phyloP scores from a whole-genome alignment of 2,329 filamentous ascomycete species.

The Penicillium sp. region DNA sequence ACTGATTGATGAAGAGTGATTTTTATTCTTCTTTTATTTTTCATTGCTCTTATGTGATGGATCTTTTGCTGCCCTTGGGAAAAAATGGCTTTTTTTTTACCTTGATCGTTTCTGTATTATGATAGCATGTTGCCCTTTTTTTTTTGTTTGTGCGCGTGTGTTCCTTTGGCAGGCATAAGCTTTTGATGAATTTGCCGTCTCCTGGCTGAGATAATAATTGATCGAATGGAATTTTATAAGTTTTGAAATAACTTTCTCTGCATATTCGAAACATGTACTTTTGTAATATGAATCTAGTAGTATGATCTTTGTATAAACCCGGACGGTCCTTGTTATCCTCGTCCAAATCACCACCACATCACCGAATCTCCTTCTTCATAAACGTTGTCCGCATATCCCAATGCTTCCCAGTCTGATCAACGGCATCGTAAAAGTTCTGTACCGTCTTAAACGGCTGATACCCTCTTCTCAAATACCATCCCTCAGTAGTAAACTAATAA shows the following conservation, averaged over 20 bases:
- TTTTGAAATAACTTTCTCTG: background rate
- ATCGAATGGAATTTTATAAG: background rate
- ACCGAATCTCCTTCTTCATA: slow-evolving; percentile 18
- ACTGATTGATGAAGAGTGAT: background rate
- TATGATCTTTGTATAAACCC: background rate
- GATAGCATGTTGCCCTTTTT: background rate
- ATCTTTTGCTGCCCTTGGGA: background rate
- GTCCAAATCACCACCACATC: background rate
- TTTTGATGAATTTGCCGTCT: background rate
- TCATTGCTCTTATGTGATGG: background rate
- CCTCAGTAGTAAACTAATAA: slow-evolving; percentile 13
- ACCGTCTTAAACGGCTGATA: slow-evolving; percentile 14
- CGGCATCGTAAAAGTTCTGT: slow-evolving; percentile 12
- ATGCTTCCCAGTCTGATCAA: slow-evolving; percentile 9
- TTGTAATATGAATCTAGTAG: background rate
- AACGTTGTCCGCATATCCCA: slow-evolving; percentile 17
- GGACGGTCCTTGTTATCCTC: too few relatives aligned
- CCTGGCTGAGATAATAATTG: background rate
- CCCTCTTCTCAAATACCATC: slow-evolving; percentile 19
- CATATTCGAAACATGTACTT: background rate
- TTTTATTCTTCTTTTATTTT: background rate
- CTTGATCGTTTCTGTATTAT: background rate
- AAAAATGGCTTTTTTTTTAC: background rate
- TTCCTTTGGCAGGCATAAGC: background rate
- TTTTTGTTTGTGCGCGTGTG: background rate